Base-by-base conservation (phyloP, 371 early-diverging fungal genomes). In the Nematocida homosporus region DNA sequence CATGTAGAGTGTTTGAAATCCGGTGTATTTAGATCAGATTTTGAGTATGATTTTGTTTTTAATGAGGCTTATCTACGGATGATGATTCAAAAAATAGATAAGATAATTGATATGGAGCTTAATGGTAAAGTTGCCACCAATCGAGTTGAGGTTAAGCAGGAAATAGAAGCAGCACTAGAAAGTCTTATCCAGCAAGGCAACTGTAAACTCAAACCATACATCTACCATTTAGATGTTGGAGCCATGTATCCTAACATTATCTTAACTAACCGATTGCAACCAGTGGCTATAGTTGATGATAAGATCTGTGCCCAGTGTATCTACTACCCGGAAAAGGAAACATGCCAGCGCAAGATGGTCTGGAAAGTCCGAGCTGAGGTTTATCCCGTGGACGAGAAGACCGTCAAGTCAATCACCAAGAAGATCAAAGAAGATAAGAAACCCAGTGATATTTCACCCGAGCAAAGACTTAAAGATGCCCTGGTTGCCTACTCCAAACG, bases 171-270 rank as follows among this genome's bases (percentile, higher is more conserved):
- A 10, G 54, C 75, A 8, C 53, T 81, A 18, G 41, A 6, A 27
- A 56, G 92, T 2, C 85, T 82, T 44, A 86, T 84, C 2, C 82
- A 94, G 2, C 85, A 89, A 20, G 27, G 18, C 90, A 91, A 64
- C 37, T 87, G 89, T 16, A 80, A 84, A n/a, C 90, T 90, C 64
- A 82, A 85, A 13, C 98, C 98, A 0, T 84, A 90, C 4, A 92
- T 99, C 64, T 99, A 97, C 84, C 98, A 99, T 81, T 87, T 99
- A 85, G 99, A 99, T 84, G 97, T 99, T 1, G 98, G 92, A 0
- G 96, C 97, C 30, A 97, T 99, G 97, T 97, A 97, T 81, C 97
- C 99, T 18, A 97, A 97, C 81, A 97, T 99, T 72, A 99, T 99
- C 82, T 86, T 97, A 20, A 97, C 99, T 8, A 96, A 97, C 79